Evolutionary conservation across 2,329 filamentous ascomycete species (phyloP), one percentile per base, ranked within the genome.

Genomic region (Arachnomyces sp.): DNA sequence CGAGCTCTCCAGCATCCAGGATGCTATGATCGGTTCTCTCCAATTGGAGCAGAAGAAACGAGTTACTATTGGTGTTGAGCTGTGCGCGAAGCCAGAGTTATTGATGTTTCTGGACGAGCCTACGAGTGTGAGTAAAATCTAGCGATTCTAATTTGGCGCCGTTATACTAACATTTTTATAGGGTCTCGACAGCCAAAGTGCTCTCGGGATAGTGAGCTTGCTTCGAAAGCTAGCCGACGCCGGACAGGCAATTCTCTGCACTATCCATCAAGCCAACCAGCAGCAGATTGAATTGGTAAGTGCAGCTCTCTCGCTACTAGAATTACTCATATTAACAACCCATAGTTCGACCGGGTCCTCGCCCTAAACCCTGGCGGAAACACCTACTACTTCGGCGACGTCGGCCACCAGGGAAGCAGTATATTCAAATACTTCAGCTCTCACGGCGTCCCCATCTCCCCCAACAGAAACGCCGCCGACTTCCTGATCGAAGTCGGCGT

Each of bases 41-140:
- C 74, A 76, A 2, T 76, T 82, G 3, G 79, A 82, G 56, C 74
- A 82, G 56, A 72, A 76, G 45, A 84, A 84, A 57, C 68, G 79
- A 29, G 63, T 82, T 2, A 84, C 80, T 0, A 84, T 84, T 41
- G 80, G 78, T 40, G 79, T 83, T 3, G 80, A 84, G 50, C 67
- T 84, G 2, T 79, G 77, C 11, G 79, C 79, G 1, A 73, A 79
- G 47, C 79, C 79, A 0, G 72, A 70, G n/a, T 61, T 82, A 1
- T 63, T 82, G 0, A 62, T 83, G 14, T 83, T 83, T 60, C 59
- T 83, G 15, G 80, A 83, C 51, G 79, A 84, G 51, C 80, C 80
- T 1, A 83, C 80, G 0, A 77, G 72, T 46, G 58, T 43, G 29
- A 15, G 40, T 43, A 25, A 25, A 5, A 77, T 34, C 67, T 82